phyloP scores from a whole-genome alignment of 1,284 basidiomycete species.

The Waitea zeae region DNA sequence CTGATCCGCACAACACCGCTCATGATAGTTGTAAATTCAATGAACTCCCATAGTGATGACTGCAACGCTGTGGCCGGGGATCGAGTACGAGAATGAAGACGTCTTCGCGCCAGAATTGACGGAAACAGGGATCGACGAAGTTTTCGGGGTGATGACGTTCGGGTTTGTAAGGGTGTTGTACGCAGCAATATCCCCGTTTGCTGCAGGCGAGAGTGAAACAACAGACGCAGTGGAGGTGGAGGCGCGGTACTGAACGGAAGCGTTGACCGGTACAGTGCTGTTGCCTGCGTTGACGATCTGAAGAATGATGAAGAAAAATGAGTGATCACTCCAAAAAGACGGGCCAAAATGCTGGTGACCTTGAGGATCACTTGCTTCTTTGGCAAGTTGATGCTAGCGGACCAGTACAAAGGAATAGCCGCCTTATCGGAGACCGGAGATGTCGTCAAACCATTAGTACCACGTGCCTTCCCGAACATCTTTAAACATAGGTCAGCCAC shows the following conservation, averaged over 20 bases:
- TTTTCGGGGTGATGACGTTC: not conserved
- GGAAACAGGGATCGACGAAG: not conserved
- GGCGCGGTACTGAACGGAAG: slow-evolving; percentile 15
- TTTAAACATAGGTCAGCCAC: slow-evolving; percentile 5
- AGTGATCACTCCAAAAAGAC: not conserved
- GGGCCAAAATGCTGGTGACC: slow-evolving; percentile 8
- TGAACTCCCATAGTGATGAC: too few relatives aligned
- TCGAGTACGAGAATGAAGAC: too few relatives aligned
- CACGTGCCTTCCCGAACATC: slow-evolving; percentile 18
- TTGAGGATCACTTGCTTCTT: slow-evolving; percentile 17
- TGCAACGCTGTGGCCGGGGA: too few relatives aligned
- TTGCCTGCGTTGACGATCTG: slow-evolving; percentile 16
- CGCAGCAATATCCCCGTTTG: not conserved
- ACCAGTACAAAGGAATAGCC: slow-evolving; percentile 16
- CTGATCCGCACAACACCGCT: too few relatives aligned
- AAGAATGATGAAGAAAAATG: not conserved
- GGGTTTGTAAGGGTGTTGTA: not conserved
- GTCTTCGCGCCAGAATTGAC: too few relatives aligned
- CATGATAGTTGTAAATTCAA: too few relatives aligned
- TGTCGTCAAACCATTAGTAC: slow-evolving; percentile 17
- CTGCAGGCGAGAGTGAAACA: slow-evolving; percentile 2
- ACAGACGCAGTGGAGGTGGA: slow-evolving; percentile 11
- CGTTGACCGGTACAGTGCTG: slow-evolving; percentile 12
- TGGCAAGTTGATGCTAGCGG: slow-evolving; percentile 16
- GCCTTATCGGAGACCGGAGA: slow-evolving; percentile 12